phyloP scores from a whole-genome alignment of 148 eudicot species.

The Chenopodium album region DNA sequence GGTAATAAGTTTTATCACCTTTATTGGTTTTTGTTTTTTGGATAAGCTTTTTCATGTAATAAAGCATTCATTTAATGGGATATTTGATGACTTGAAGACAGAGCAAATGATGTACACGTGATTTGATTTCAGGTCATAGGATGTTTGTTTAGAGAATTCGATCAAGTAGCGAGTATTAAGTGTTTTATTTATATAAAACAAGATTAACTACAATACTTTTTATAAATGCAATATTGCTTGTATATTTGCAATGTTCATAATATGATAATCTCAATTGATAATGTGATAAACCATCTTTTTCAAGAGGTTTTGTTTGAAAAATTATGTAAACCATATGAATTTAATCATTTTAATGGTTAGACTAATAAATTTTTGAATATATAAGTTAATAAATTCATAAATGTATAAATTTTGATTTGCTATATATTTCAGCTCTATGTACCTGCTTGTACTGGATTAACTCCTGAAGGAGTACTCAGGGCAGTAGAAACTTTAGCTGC shows the following conservation, averaged over 20 bases:
- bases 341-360: neutral
- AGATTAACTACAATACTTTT: too few relatives aligned
- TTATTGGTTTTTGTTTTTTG: too few relatives aligned
- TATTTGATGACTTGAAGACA: too few relatives aligned
- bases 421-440: conserved; percentile 49
- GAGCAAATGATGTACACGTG: too few relatives aligned
- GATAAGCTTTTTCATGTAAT: too few relatives aligned
- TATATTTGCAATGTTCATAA: neutral
- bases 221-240: neutral
- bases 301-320: neutral
- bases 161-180: too few relatives aligned
- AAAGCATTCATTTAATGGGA: too few relatives aligned
- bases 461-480: conserved; percentile 54
- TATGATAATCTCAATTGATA: neutral
- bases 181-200: too few relatives aligned
- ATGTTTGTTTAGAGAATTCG: too few relatives aligned
- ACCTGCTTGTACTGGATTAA: conserved; percentile 66
- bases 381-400: neutral
- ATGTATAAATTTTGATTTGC: neutral
- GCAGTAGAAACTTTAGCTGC: conserved; percentile 40
- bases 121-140: too few relatives aligned
- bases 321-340: neutral
- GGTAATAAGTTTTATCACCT: conserved; percentile 41
- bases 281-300: neutral
- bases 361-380: too few relatives aligned